Evolutionary conservation across 2,329 filamentous ascomycete genomes (phyloP).

Genomic region (Alternaria gaisen): DNA sequence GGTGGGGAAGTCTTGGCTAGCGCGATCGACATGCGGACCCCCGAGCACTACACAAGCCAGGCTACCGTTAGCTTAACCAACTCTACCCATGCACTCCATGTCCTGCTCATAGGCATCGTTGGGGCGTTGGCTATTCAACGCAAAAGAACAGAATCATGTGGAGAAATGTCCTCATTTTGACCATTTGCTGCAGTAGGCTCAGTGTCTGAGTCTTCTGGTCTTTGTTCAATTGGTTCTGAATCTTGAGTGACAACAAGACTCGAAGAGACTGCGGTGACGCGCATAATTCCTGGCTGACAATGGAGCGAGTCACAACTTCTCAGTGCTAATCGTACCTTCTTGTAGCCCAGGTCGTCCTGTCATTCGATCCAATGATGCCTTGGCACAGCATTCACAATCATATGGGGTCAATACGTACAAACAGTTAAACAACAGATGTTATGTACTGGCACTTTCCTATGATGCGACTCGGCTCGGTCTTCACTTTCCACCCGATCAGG

Average conservation of each 20-base stretch:
- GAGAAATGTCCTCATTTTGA: too few species aligned
- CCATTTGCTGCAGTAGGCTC: too few species aligned
- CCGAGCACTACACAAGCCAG: neutral
- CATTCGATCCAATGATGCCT: too few species aligned
- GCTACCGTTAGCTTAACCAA: neutral
- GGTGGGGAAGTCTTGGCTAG: conserved; percentile 23
- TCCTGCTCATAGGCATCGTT: neutral
- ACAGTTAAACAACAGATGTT: neutral
- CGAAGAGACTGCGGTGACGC: too few species aligned
- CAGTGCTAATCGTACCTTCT: too few species aligned
- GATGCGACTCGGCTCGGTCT: neutral
- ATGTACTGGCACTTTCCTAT: neutral
- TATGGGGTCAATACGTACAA: neutral
- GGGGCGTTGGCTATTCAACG: too few species aligned
- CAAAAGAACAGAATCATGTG: too few species aligned
- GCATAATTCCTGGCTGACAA: too few species aligned
- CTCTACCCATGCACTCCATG: neutral
- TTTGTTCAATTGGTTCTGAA: too few species aligned
- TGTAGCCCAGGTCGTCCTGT: neutral
- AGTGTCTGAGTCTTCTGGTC: neutral
- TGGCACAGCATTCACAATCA: neutral
- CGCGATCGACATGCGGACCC: conserved; percentile 16
- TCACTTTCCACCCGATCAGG: neutral
- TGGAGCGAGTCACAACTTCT: too few species aligned
- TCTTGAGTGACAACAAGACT: neutral